Percentiles rank a stretch among this genome's conserved stretches.
Evolutionary conservation across 352 stramenopile species (phyloP).

Genomic region (Pythium pyrilobum): DNA sequence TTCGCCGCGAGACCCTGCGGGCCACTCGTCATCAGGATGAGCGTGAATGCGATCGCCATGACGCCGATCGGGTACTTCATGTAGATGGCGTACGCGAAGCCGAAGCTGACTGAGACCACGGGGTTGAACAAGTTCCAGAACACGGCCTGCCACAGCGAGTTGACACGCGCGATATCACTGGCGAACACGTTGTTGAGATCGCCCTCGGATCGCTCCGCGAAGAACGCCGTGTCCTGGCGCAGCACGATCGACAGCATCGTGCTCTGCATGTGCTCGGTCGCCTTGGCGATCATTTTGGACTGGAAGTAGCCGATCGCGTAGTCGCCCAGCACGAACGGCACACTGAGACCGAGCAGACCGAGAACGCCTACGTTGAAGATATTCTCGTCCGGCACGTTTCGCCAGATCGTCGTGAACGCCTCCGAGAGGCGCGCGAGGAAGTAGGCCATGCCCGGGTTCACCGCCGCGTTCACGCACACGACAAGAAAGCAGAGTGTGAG

Average conservation of each 20-base stretch:
- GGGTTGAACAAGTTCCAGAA: conserved; percentile 88
- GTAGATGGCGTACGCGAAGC: conserved; percentile 79
- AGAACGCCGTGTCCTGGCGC: conserved; percentile 75
- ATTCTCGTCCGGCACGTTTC: conserved; percentile 31
- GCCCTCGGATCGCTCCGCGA: conserved; percentile 77
- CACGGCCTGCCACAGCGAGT: conserved; percentile 80
- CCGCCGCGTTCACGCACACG: conserved; percentile 77
- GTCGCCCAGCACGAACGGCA: conserved; percentile 84
- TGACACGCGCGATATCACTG: conserved; percentile 82
- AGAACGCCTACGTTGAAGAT: conserved; percentile 69
- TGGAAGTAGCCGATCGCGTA: conserved; percentile 87
- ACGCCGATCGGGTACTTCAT: conserved; percentile 80
- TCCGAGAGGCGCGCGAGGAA: conserved; percentile 72
- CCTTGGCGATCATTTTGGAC: conserved; percentile 89
- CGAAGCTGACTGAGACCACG: conserved; percentile 70
- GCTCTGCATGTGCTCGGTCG: conserved; percentile 71
- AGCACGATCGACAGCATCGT: conserved; percentile 76
- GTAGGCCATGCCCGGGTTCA: conserved; percentile 74
- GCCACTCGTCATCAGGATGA: conserved; percentile 72
- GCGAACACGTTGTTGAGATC: conserved; percentile 88
- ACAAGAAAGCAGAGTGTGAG: conserved; percentile 75
- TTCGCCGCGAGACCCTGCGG: conserved; percentile 79
- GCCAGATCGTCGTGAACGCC: conserved; percentile 46
- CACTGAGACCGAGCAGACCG: conserved; percentile 64
- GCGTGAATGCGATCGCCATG: conserved; percentile 81